A percentile compares a stretch with the other conserved stretches of the same genome.
These are phyloP conservation scores for Fusarium devonianum DNA, from an alignment of 2,329 filamentous ascomycete species.

Conservation along the genomic window DNA sequence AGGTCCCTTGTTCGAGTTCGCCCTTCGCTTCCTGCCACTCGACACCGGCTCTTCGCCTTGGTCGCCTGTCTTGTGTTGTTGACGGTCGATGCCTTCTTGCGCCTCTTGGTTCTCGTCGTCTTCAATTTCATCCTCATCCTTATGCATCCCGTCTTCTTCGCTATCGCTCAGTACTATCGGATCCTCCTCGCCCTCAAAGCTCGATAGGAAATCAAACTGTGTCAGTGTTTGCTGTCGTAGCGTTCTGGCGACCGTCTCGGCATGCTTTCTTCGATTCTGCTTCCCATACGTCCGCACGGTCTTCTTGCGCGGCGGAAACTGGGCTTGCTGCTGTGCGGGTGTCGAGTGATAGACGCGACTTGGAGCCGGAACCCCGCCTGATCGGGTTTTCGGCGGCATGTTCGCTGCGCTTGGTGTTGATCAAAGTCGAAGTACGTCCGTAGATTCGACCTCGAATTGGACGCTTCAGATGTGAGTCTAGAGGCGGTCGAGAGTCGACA, in stretches of 20 bases:
- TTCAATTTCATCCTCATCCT: constrained; percentile 31
- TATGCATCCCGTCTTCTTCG: constrained; percentile 37
- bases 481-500: constrained; percentile 7
- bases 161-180: constrained; percentile 41
- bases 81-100: constrained; percentile 24
- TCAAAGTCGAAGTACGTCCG: neutral
- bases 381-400: constrained; percentile 51
- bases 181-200: constrained; percentile 44
- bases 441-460: neutral
- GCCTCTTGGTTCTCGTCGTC: constrained; percentile 26
- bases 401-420: neutral
- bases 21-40: constrained; percentile 37
- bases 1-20: constrained; percentile 17
- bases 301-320: constrained; percentile 48
- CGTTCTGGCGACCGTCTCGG: constrained; percentile 22
- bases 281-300: constrained; percentile 48
- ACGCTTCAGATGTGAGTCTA: neutral
- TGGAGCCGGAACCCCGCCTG: constrained; percentile 47
- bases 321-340: constrained; percentile 49
- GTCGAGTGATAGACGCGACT: constrained; percentile 50
- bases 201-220: constrained; percentile 51
- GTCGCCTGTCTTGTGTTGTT: constrained; percentile 23
- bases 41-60: constrained; percentile 31
- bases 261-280: constrained; percentile 33
- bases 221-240: constrained; percentile 53